Percentiles rank a stretch among this genome's conserved stretches.
Conservation (phyloP, 371 early-diverging fungal genomes). For the Neoconidiobolus thromboides region DNA sequence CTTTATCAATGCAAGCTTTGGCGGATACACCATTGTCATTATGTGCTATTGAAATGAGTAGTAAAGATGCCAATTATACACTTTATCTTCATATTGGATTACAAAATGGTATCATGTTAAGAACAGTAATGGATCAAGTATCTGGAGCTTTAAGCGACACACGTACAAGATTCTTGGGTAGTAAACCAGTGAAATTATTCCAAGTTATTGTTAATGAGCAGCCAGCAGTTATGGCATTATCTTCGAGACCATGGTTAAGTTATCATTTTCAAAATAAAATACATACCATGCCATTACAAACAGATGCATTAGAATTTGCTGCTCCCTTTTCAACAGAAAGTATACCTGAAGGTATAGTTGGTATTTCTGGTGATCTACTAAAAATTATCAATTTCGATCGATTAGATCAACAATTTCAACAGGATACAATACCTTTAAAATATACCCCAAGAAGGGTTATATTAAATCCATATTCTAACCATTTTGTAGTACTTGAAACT, state of each 20-base stretch:
- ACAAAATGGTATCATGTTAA: slow-evolving; percentile 68
- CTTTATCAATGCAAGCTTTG: slow-evolving; percentile 49
- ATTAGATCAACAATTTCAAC: slow-evolving; percentile 64
- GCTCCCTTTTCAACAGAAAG: slow-evolving; percentile 76
- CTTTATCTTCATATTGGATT: slow-evolving; percentile 78
- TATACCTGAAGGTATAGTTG: slow-evolving; percentile 76
- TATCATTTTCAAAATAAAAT: slow-evolving; percentile 56
- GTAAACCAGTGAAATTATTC: slow-evolving; percentile 62
- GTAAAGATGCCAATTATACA: slow-evolving; percentile 41
- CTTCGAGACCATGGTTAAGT: slow-evolving; percentile 78
- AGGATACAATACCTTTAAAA: slow-evolving; percentile 58
- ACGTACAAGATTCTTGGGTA: slow-evolving; percentile 65
- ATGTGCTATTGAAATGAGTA: slow-evolving; percentile 56
- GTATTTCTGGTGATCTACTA: slow-evolving; percentile 66
- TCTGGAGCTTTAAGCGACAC: slow-evolving; percentile 74
- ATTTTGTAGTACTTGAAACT: slow-evolving; percentile 74
- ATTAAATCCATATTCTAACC: slow-evolving; percentile 43
- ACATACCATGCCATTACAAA: slow-evolving; percentile 23
- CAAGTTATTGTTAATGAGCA: slow-evolving; percentile 37
- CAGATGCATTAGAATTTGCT: slow-evolving; percentile 26
- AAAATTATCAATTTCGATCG: slow-evolving; percentile 74
- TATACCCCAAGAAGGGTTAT: slow-evolving; percentile 80
- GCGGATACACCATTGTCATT: slow-evolving; percentile 34
- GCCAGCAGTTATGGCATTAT: slow-evolving; percentile 64
- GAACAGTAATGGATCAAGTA: slow-evolving; percentile 66